Conservation (phyloP, 139 green algal genomes). For the Closterium sp. region DNA sequence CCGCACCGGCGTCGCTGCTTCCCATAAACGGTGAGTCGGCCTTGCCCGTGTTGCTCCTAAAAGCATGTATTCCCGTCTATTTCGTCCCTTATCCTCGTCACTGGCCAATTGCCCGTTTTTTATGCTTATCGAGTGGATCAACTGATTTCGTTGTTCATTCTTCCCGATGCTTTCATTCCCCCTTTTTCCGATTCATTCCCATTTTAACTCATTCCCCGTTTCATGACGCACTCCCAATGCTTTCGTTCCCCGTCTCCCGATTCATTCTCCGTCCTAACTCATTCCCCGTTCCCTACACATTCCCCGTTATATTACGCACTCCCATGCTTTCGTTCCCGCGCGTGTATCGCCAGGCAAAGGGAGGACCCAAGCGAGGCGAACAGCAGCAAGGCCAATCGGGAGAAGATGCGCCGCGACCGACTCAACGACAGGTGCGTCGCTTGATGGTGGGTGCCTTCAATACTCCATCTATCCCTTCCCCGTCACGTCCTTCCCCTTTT, state of each 20-base stretch:
- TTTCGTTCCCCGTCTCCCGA: too few relatives aligned
- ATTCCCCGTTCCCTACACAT: too few relatives aligned
- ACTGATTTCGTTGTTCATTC: background rate
- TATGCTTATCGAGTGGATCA: background rate
- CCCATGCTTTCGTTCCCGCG: background rate
- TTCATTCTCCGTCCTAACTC: too few relatives aligned
- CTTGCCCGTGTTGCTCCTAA: too few relatives aligned
- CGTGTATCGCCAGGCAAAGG: background rate
- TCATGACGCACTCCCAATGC: background rate
- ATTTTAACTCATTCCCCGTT: too few relatives aligned
- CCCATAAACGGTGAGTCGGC: background rate
- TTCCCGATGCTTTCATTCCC: background rate
- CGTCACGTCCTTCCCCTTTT: background rate
- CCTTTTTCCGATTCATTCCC: too few relatives aligned
- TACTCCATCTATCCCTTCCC: background rate
- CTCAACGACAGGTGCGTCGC: slow-evolving; percentile 62
- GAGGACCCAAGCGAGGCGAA: background rate
- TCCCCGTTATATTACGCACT: too few relatives aligned
- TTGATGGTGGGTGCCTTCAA: background rate
- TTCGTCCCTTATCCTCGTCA: background rate
- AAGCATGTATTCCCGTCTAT: background rate
- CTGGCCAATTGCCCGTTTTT: background rate
- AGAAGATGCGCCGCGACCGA: slow-evolving; percentile 69
- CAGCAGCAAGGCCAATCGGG: slow-evolving; percentile 65
- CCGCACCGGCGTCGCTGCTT: background rate